Percentiles rank a stretch among this genome's conserved stretches.
These are phyloP conservation scores for Trichoderma aggressivum DNA, from an alignment of 2,329 filamentous ascomycete genomes.

Conservation along the genomic window DNA sequence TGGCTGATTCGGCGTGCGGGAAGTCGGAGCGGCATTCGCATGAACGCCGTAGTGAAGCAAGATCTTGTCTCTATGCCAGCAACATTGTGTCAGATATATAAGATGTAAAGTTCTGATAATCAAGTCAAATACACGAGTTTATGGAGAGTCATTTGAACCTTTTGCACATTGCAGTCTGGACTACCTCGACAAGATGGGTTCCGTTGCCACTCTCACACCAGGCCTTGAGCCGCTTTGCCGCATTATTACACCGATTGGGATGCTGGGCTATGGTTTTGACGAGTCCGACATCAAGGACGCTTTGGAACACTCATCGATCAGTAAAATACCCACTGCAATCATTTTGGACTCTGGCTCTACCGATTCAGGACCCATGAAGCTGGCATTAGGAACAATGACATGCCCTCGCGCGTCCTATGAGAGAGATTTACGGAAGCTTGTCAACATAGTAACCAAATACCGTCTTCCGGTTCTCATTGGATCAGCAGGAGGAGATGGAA, in stretches of 20 bases:
- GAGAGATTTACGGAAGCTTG: not conserved
- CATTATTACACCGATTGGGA: not conserved
- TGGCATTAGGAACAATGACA: not conserved
- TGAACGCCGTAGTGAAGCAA: not conserved
- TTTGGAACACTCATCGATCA: not conserved
- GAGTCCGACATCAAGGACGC: not conserved
- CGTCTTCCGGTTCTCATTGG: not conserved
- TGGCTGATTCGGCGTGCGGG: not conserved
- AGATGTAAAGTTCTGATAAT: not conserved
- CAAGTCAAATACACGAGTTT: not conserved
- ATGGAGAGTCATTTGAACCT: not conserved
- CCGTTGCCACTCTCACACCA: not conserved
- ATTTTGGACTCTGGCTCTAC: slow-evolving; percentile 38
- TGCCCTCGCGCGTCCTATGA: not conserved
- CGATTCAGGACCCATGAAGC: slow-evolving; percentile 34
- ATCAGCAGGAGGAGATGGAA: not conserved
- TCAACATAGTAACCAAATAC: not conserved
- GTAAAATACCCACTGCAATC: slow-evolving; percentile 31
- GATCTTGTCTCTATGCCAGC: not conserved
- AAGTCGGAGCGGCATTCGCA: not conserved
- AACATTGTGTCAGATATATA: not conserved
- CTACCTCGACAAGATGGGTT: not conserved
- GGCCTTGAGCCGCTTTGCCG: not conserved
- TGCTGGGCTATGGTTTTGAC: not conserved
- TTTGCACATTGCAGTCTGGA: not conserved